phyloP scores from a whole-genome alignment of 352 stramenopile genomes.

The Phytophthora parvispora region DNA sequence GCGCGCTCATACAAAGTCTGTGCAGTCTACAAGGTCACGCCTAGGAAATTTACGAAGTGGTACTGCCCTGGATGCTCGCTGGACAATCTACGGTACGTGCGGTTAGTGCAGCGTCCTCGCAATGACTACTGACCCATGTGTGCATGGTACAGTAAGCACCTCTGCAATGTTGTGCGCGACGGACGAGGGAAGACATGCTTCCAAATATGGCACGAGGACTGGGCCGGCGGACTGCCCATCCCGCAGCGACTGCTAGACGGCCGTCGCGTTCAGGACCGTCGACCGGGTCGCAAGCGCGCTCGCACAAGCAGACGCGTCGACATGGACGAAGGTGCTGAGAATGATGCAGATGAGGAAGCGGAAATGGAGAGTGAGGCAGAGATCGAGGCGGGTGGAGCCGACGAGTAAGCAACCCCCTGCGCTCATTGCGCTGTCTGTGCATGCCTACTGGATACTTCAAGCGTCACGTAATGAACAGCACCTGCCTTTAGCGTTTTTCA shows the following conservation, averaged over 20 bases:
- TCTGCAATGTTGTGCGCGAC: neutral
- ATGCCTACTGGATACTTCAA: neutral
- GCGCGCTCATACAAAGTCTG: neutral
- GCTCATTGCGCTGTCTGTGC: neutral
- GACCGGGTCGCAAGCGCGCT: neutral
- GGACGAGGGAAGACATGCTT: neutral
- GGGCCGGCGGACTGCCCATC: neutral
- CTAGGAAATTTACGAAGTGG: neutral
- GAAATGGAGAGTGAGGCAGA: neutral
- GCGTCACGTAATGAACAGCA: neutral
- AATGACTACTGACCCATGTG: neutral
- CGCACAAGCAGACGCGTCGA: neutral
- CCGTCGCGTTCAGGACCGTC: neutral
- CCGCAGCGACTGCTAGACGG: neutral
- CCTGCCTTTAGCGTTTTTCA: neutral
- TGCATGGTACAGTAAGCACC: neutral
- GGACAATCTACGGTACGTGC: conserved; percentile 2
- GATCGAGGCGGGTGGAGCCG: neutral
- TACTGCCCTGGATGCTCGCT: neutral
- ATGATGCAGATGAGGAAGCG: neutral
- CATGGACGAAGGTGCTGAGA: neutral
- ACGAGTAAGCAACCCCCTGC: neutral
- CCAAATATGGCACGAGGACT: neutral
- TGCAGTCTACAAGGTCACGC: neutral
- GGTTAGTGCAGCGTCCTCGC: neutral